Percentiles rank a stretch among this genome's conserved stretches.
These are phyloP conservation scores for Phaseolus lunatus DNA, from an alignment of 306 rosid species.

Conservation along the genomic window DNA sequence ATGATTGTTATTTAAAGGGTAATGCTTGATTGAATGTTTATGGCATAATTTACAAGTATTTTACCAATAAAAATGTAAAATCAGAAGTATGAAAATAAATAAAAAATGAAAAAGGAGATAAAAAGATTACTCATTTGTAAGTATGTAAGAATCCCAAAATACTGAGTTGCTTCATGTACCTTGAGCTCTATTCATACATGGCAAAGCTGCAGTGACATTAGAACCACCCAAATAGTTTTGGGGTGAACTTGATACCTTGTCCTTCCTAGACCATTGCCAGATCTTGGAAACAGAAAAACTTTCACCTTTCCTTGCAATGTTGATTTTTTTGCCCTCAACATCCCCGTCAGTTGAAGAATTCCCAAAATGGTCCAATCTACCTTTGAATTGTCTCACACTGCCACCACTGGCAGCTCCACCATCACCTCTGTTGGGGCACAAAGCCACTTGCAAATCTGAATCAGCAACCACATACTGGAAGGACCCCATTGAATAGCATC, in stretches of 20 bases:
- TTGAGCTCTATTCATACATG: constrained; percentile 62
- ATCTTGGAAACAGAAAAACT: constrained; percentile 93
- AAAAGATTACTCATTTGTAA: constrained; percentile 36
- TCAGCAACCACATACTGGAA: constrained; percentile 85
- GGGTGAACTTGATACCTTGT: constrained; percentile 61
- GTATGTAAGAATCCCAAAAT: constrained; percentile 37
- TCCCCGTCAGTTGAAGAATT: constrained; percentile 63
- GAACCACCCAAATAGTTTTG: constrained; percentile 58
- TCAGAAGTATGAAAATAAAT: constrained; percentile 29
- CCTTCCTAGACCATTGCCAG: constrained; percentile 95
- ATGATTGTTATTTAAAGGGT: constrained; percentile 44
- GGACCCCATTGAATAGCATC: constrained; percentile 97
- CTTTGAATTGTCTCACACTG: constrained; percentile 69
- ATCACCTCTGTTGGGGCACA: constrained; percentile 57
- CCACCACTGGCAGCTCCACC: constrained; percentile 32
- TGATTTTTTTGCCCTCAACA: constrained; percentile 71
- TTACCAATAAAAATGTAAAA: constrained; percentile 46
- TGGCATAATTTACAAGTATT: constrained; percentile 50
- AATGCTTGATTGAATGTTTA: constrained; percentile 24
- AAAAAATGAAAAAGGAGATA: background rate
- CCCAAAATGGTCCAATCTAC: constrained; percentile 57
- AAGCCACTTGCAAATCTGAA: constrained; percentile 82
- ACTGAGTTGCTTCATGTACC: constrained; percentile 50
- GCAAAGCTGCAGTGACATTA: constrained; percentile 55
- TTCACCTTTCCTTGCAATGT: constrained; percentile 78